Conservation (phyloP, 2,329 filamentous ascomycete species). For the Cladorrhinum sp. region DNA sequence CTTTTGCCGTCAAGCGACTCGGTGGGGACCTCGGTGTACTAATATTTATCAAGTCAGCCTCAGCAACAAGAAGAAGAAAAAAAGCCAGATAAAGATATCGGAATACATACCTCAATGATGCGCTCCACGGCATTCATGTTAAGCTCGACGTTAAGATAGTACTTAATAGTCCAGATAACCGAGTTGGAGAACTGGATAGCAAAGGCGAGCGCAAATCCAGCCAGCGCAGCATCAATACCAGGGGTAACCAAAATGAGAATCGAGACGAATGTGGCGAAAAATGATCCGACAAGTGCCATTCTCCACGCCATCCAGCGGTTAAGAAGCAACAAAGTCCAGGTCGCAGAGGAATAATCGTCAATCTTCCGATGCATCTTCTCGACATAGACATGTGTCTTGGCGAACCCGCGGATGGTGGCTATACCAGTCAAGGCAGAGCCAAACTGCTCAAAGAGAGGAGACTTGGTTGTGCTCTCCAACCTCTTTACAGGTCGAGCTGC, state of each 20-base stretch:
- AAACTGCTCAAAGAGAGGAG: slow-evolving; percentile 77
- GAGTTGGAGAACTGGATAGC: slow-evolving; percentile 64
- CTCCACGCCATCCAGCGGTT: slow-evolving; percentile 76
- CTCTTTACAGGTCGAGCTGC: slow-evolving; percentile 73
- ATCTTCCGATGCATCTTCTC: slow-evolving; percentile 67
- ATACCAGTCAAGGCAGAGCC: slow-evolving; percentile 69
- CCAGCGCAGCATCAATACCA: slow-evolving; percentile 64
- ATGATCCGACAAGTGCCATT: slow-evolving; percentile 65
- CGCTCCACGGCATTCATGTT: slow-evolving; percentile 78
- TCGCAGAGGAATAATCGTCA: slow-evolving; percentile 64
- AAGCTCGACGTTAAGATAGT: slow-evolving; percentile 69
- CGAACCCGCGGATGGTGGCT: slow-evolving; percentile 71
- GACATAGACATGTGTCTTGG: slow-evolving; percentile 64
- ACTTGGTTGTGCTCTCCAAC: slow-evolving; percentile 72
- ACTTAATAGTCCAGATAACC: slow-evolving; percentile 63
- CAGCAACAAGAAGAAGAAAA: not conserved
- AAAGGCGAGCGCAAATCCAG: slow-evolving; percentile 73
- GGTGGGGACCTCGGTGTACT: slow-evolving; percentile 64
- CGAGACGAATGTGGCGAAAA: slow-evolving; percentile 65
- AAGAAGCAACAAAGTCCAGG: slow-evolving; percentile 67
- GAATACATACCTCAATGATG: slow-evolving; percentile 54
- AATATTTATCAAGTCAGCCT: slow-evolving; percentile 7
- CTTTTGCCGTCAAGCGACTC: slow-evolving; percentile 61
- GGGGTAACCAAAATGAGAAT: slow-evolving; percentile 60
- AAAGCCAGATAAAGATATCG: not conserved